Evolutionary conservation across 768 basidiomycete species (phyloP).

Genomic region (Auricularia sp.): DNA sequence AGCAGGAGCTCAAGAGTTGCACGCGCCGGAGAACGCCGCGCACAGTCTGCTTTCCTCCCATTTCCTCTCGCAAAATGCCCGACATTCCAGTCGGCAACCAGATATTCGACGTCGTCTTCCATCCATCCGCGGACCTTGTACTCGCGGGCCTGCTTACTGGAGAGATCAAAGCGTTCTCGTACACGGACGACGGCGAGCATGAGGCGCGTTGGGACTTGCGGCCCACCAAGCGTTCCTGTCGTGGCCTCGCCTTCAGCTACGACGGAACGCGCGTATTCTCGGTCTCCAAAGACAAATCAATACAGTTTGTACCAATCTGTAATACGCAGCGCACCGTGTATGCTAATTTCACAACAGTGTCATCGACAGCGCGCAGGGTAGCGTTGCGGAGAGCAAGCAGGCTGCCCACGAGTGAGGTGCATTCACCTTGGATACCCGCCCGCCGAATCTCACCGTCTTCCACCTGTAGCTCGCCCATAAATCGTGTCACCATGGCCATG

Average conservation of each 20-base stretch:
- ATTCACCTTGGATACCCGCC: constrained; percentile 24
- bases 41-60: too few species aligned
- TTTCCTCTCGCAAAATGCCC: constrained; percentile 26
- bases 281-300: constrained; percentile 69
- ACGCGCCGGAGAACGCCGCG: background rate
- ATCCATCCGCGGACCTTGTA: constrained; percentile 60
- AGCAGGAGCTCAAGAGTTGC: background rate
- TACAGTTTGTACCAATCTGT: constrained; percentile 48
- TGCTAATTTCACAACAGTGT: constrained; percentile 29
- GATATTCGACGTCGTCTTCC: constrained; percentile 84
- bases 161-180: constrained; percentile 69
- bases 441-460: background rate
- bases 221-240: constrained; percentile 77
- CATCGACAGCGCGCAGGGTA: constrained; percentile 55
- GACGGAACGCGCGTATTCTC: constrained; percentile 65
- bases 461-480: constrained; percentile 59
- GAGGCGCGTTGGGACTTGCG: constrained; percentile 48
- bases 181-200: constrained; percentile 59
- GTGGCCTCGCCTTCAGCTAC: constrained; percentile 55
- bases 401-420: constrained; percentile 59
- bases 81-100: constrained; percentile 65
- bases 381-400: constrained; percentile 35
- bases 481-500: constrained; percentile 65
- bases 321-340: background rate
- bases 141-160: constrained; percentile 66